Evolutionary conservation across 202 grass and related monocot genomes (phyloP).

Genomic region (Digitaria exilis): DNA sequence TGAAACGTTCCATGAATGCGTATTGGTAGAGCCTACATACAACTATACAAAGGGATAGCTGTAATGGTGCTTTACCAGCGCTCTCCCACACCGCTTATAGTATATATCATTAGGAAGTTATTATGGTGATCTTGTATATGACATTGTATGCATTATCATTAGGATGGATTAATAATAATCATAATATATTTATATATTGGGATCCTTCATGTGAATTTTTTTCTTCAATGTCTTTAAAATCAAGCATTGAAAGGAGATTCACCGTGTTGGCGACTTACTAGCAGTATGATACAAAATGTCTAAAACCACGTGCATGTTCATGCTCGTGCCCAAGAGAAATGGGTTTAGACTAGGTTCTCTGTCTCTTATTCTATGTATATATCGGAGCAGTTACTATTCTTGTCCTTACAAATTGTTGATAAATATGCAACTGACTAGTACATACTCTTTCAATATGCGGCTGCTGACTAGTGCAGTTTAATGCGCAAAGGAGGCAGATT

Average conservation of each 20-base stretch:
- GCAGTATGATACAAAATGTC: neutral
- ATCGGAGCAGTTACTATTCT: neutral
- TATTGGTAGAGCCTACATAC: conserved; percentile 3
- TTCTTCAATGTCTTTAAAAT: neutral
- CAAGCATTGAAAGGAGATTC: neutral
- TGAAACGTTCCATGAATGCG: conserved; percentile 34
- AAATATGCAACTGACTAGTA: neutral
- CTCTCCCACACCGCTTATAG: neutral
- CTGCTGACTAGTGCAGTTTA: conserved; percentile 7
- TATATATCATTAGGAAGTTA: neutral
- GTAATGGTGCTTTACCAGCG: neutral
- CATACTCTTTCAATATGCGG: neutral
- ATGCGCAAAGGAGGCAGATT: neutral
- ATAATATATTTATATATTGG: too few relatives aligned
- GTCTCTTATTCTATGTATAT: neutral
- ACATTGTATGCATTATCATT: neutral
- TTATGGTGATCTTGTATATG: neutral
- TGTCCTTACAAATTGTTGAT: neutral
- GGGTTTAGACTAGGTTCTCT: neutral
- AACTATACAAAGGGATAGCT: neutral
- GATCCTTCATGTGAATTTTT: neutral
- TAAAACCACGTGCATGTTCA: neutral
- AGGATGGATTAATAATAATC: too few relatives aligned
- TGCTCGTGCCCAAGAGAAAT: neutral
- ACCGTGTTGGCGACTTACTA: neutral